Conservation (phyloP, 306 rosid species). For the Cicer chorassanicum region DNA sequence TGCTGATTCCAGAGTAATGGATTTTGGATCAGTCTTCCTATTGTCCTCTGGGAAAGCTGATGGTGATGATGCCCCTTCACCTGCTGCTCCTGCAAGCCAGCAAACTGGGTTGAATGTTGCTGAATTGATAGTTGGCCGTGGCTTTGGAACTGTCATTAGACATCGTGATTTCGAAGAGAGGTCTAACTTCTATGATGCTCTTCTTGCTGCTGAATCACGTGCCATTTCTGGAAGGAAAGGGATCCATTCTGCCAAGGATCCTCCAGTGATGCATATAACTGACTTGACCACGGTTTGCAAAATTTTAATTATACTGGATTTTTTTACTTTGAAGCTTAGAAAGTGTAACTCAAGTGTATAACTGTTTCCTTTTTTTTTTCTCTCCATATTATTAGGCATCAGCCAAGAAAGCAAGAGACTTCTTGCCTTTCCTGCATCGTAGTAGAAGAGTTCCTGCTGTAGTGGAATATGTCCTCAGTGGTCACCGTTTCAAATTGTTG, state of each 20-base stretch:
- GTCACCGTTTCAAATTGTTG: conserved; percentile 97
- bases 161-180: conserved; percentile 99
- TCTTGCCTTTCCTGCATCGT: conserved; percentile 87
- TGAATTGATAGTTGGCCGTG: conserved; percentile 79
- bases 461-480: conserved; percentile 97
- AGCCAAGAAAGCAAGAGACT: conserved; percentile 86
- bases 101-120: conserved; percentile 74
- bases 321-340: conserved; percentile 25
- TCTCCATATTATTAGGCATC: conserved; percentile 66
- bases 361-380: conserved; percentile 35
- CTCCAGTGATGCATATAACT: conserved; percentile 96
- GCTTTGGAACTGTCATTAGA: conserved; percentile 89
- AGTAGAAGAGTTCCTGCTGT: conserved; percentile 89
- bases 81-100: conserved; percentile 62
- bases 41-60: conserved; percentile 64
- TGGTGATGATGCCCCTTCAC: conserved; percentile 63
- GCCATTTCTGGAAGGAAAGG: conserved; percentile 82
- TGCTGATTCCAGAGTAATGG: conserved; percentile 89
- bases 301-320: conserved; percentile 20
- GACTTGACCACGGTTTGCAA: conserved; percentile 77
- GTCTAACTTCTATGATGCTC: conserved; percentile 90
- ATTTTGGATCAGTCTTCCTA: conserved; percentile 91
- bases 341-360: conserved; percentile 2
- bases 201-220: conserved; percentile 93
- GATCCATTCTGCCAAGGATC: conserved; percentile 90